phyloP scores from a whole-genome alignment of 305 asterid species.

The Fraxinus floribunda region DNA sequence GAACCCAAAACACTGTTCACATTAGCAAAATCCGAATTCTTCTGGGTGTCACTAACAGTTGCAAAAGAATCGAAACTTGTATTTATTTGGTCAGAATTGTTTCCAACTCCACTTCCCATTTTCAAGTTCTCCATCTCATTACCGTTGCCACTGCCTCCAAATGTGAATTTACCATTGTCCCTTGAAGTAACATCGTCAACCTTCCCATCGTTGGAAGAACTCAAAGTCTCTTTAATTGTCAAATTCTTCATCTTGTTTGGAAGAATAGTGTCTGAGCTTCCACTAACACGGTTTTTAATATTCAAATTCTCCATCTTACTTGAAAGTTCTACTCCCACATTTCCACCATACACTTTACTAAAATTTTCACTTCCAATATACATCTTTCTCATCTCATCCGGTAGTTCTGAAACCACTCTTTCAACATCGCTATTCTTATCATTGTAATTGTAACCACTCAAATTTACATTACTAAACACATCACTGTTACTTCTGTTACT shows the following conservation, averaged over 20 bases:
- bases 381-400: conserved; percentile 61
- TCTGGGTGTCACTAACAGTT: conserved; percentile 22
- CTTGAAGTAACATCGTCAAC: conserved; percentile 24
- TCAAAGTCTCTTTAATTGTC: conserved; percentile 27
- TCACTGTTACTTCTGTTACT: conserved; percentile 12
- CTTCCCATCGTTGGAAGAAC: conserved; percentile 25
- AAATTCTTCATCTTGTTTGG: conserved; percentile 4
- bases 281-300: conserved; percentile 39
- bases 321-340: conserved; percentile 41
- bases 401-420: conserved; percentile 48
- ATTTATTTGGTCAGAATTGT: conserved; percentile 23
- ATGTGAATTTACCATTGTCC: conserved; percentile 19
- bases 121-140: conserved; percentile 16
- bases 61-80: conserved; percentile 27
- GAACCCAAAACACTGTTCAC: conserved; percentile 31
- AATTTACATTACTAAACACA: conserved; percentile 16
- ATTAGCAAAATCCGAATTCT: conserved; percentile 32
- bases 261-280: conserved; percentile 25
- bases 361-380: conserved; percentile 42
- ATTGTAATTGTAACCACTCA: conserved; percentile 21
- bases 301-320: conserved; percentile 64
- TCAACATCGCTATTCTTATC: conserved; percentile 27
- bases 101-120: conserved; percentile 24
- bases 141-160: conserved; percentile 20
- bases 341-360: conserved; percentile 27